Conservation (phyloP, 2,329 filamentous ascomycete genomes). For the Rasamsonia emersonii region DNA sequence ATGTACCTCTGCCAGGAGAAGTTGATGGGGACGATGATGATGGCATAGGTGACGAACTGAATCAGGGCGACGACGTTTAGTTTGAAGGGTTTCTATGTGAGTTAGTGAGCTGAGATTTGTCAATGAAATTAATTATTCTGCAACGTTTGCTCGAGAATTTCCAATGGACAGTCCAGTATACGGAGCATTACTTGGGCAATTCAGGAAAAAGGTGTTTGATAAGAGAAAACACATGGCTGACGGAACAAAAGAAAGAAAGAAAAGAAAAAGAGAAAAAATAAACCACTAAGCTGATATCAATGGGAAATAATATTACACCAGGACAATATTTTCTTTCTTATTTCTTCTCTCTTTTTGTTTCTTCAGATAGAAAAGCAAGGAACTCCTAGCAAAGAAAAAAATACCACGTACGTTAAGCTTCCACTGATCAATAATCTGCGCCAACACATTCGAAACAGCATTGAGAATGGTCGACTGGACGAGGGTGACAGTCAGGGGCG, state of each 20-base stretch:
- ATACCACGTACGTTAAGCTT: conserved; percentile 21
- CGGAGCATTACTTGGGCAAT: neutral
- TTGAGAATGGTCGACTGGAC: conserved; percentile 31
- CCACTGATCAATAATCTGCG: conserved; percentile 30
- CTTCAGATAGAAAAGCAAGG: neutral
- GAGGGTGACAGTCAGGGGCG: conserved; percentile 25
- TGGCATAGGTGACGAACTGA: conserved; percentile 67
- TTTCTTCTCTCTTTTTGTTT: too few relatives aligned
- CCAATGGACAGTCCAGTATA: neutral
- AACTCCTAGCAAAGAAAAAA: neutral
- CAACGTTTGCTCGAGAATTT: too few relatives aligned
- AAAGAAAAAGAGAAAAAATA: too few relatives aligned
- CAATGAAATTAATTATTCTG: neutral
- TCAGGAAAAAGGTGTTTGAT: too few relatives aligned
- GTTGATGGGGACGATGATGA: conserved; percentile 71
- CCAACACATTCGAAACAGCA: conserved; percentile 29
- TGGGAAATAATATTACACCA: too few relatives aligned
- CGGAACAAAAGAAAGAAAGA: too few relatives aligned
- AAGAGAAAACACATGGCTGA: too few relatives aligned
- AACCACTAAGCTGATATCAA: too few relatives aligned
- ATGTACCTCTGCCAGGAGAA: conserved; percentile 77
- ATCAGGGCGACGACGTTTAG: conserved; percentile 61
- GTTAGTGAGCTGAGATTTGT: neutral
- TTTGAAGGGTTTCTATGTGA: conserved; percentile 46
- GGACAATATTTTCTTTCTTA: too few relatives aligned